Evolutionary conservation across 2,329 filamentous ascomycete genomes (phyloP), one percentile per base, ranked within the genome.

Genomic region (Diaporthe eres): DNA sequence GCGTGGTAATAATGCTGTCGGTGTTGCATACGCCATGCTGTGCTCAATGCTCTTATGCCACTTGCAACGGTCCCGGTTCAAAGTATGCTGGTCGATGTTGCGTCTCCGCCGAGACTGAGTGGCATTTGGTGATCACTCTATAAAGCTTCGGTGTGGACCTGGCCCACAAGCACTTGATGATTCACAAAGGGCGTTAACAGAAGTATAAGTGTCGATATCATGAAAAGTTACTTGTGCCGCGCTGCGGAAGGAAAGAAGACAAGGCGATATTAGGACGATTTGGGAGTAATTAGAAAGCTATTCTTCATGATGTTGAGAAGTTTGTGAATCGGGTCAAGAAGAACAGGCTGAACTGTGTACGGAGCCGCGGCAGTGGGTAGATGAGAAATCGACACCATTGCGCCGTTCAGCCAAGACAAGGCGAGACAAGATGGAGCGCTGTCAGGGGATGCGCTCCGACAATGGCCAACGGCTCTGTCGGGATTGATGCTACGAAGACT

Each of bases 391-490:
- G 65, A 19, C 13, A 15, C 31, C 31, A 53, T 68, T 68, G 31
- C 47, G 47, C 31, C 65, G 47, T 28, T 53, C 65, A 12, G 65
- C 65, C 65, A 39, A 53, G 65, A 53, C 65, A 68, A 53, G 47
- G 31, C 47, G 65, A 53, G 65, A 53, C 47, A 68, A n/a, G 13
- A 53, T 68, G 28, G 47, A 42, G 65, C 34, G 65, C 47, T 68
- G 65, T 53, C 65, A 68, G 65, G 65, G 65, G 47, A 68, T 19
- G 34, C 22, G 47, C 65, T 68, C 47, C 31, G 31, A 68, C 47
- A 68, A 53, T 68, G 12, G 8, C 17, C 22, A 53, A 53, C 65
- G 44, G 65, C 53, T 17, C n/a, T 28, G 31, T 68, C 34, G 47
- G 28, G 25, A 53, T n/a, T 51, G 65, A 53, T 39, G 31, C 65